Conservation (phyloP, 139 green algal species). For the Chlorella vulgaris region DNA sequence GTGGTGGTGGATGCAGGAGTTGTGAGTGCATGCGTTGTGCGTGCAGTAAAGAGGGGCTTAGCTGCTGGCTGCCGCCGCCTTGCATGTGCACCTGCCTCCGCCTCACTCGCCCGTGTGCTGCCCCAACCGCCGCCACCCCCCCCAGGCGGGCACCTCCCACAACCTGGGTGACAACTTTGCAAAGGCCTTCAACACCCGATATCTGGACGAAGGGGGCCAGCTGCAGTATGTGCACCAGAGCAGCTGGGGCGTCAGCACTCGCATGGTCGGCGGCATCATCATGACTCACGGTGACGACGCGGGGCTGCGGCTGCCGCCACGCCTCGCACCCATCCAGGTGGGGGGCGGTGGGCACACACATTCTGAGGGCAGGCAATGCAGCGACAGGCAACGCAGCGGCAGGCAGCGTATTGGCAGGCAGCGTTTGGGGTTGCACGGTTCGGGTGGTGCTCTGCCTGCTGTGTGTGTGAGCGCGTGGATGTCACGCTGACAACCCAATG, state of each 20-base stretch:
- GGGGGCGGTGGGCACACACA: too few relatives aligned
- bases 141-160: constrained; percentile 94
- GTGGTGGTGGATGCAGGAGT: too few relatives aligned
- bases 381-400: too few relatives aligned
- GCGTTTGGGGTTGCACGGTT: too few relatives aligned
- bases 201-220: constrained; percentile 66
- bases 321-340: constrained; percentile 92
- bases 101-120: too few relatives aligned
- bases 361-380: too few relatives aligned
- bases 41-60: neutral
- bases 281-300: constrained; percentile 98
- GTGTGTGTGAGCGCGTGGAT: too few relatives aligned
- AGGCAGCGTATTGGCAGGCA: too few relatives aligned
- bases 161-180: constrained; percentile 96
- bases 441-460: too few relatives aligned
- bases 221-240: constrained; percentile 89
- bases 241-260: constrained; percentile 93
- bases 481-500: too few relatives aligned
- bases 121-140: too few relatives aligned
- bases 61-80: too few relatives aligned
- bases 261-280: constrained; percentile 96
- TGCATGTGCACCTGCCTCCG: neutral
- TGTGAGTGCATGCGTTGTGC: neutral
- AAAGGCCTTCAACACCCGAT: constrained; percentile 78
- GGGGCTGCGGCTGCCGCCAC: constrained; percentile 89